phyloP scores from a whole-genome alignment of 2,329 filamentous ascomycete genomes.

The Coleophoma eucalyptorum region DNA sequence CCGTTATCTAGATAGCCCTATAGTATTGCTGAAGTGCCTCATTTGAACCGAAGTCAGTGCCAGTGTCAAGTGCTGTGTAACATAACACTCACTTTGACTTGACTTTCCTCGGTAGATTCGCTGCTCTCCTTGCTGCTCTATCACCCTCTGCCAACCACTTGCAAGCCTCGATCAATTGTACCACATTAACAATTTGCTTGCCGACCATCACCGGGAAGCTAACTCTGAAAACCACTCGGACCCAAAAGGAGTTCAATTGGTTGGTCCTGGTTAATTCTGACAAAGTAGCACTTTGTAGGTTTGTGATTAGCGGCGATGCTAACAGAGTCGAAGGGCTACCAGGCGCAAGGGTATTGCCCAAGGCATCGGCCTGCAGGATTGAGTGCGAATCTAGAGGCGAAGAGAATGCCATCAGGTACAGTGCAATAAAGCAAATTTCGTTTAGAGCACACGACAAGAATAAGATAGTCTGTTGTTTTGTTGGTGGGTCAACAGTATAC shows the following conservation, averaged over 20 bases:
- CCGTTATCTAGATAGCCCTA: too few species aligned
- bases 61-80: too few species aligned
- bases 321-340: constrained; percentile 69
- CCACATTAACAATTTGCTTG: constrained; percentile 92
- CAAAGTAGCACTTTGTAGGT: constrained; percentile 87
- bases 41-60: too few species aligned
- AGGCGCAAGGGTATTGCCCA: constrained; percentile 51
- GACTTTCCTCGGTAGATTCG: constrained; percentile 52
- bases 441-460: constrained; percentile 90
- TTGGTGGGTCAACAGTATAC: not conserved
- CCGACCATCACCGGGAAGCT: constrained; percentile 83
- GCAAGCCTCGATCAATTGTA: constrained; percentile 92
- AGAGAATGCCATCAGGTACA: constrained; percentile 96
- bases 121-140: constrained; percentile 54
- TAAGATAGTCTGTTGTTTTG: constrained; percentile 65
- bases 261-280: constrained; percentile 91
- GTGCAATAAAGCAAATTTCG: constrained; percentile 95
- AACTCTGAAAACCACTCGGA: constrained; percentile 76
- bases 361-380: constrained; percentile 57
- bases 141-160: constrained; percentile 94
- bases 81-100: too few species aligned
- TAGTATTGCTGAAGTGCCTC: too few species aligned
- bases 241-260: constrained; percentile 76
- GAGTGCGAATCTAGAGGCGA: constrained; percentile 85
- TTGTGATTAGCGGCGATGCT: constrained; percentile 72